A percentile compares a stretch with the other conserved stretches of the same genome.
Conservation (phyloP, 768 basidiomycete species). For the Cystofilobasidium capitatum region DNA sequence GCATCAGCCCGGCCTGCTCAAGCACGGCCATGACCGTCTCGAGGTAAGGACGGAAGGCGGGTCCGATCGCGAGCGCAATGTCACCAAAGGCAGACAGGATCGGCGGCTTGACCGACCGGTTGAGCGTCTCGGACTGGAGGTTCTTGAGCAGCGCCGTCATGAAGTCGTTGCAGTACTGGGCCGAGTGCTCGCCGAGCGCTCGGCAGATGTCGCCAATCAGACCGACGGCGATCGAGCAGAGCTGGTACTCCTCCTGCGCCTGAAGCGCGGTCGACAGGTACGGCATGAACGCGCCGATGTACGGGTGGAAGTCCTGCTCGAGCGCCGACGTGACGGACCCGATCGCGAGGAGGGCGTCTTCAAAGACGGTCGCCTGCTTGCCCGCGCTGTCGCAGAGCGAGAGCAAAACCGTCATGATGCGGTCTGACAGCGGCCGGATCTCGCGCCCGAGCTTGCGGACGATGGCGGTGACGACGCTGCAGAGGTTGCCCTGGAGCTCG, state of each 20-base stretch:
- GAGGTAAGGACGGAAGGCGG: conserved; percentile 76
- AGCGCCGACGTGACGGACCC: conserved; percentile 78
- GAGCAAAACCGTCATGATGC: conserved; percentile 86
- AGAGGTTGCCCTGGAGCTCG: conserved; percentile 90
- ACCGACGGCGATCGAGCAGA: conserved; percentile 91
- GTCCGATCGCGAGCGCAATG: conserved; percentile 82
- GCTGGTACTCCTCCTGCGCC: conserved; percentile 85
- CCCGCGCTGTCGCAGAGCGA: conserved; percentile 75
- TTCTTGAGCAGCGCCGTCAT: conserved; percentile 89
- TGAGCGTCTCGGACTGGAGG: conserved; percentile 77
- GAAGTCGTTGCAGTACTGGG: conserved; percentile 73
- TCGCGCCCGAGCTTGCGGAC: conserved; percentile 72
- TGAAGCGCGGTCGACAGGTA: conserved; percentile 81
- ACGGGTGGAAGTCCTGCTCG: conserved; percentile 66
- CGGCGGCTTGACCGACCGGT: conserved; percentile 92
- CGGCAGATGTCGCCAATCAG: conserved; percentile 94
- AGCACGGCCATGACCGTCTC: conserved; percentile 84
- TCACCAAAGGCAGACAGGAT: conserved; percentile 93
- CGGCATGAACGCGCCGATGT: conserved; percentile 74
- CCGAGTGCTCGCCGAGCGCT: conserved; percentile 73
- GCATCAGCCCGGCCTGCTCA: conserved; percentile 76
- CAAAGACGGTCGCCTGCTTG: conserved; percentile 86
- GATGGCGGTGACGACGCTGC: conserved; percentile 75
- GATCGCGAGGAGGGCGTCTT: conserved; percentile 90
- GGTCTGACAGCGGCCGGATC: conserved; percentile 79